phyloP scores from a whole-genome alignment of 1,139 yeast genomes.

The Blastobotrys illinoisensis region DNA sequence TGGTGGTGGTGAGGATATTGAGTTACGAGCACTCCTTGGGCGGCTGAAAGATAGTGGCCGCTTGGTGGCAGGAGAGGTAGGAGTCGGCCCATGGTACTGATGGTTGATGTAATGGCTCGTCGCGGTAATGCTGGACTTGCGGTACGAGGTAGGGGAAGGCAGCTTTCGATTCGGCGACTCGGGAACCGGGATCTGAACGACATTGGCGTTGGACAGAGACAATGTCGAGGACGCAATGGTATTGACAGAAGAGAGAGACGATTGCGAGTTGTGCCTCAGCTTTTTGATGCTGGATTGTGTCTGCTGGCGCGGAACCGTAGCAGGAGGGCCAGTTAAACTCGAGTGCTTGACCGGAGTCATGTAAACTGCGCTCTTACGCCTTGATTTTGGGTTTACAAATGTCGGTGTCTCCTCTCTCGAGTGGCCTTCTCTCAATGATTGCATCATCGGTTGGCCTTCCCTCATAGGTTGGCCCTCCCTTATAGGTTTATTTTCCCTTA shows the following conservation, averaged over 20 bases:
- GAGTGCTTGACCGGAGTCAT: background rate
- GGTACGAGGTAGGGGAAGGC: background rate
- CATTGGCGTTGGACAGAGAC: background rate
- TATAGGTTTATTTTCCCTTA: too few relatives aligned
- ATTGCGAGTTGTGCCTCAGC: background rate
- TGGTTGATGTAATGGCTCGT: background rate
- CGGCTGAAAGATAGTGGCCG: conserved; percentile 9
- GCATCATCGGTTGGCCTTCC: too few relatives aligned
- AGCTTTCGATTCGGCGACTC: background rate
- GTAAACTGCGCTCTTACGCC: conserved; percentile 6
- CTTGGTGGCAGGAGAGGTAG: conserved; percentile 9
- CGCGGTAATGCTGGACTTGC: background rate
- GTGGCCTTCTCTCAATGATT: too few relatives aligned
- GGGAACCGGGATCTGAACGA: background rate
- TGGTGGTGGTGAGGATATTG: conserved; percentile 15
- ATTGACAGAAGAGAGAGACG: background rate
- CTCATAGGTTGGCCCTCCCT: background rate
- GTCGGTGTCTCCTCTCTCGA: background rate
- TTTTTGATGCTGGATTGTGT: background rate
- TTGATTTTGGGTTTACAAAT: conserved; percentile 10
- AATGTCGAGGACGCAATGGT: background rate
- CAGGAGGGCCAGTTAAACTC: background rate
- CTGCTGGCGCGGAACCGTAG: conserved; percentile 2
- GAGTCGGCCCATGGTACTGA: conserved; percentile 7
- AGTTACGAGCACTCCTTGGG: conserved; percentile 9